These are phyloP conservation scores for Zalaria sp. DNA, from an alignment of 2,329 filamentous ascomycete genomes.

Conservation along the genomic window DNA sequence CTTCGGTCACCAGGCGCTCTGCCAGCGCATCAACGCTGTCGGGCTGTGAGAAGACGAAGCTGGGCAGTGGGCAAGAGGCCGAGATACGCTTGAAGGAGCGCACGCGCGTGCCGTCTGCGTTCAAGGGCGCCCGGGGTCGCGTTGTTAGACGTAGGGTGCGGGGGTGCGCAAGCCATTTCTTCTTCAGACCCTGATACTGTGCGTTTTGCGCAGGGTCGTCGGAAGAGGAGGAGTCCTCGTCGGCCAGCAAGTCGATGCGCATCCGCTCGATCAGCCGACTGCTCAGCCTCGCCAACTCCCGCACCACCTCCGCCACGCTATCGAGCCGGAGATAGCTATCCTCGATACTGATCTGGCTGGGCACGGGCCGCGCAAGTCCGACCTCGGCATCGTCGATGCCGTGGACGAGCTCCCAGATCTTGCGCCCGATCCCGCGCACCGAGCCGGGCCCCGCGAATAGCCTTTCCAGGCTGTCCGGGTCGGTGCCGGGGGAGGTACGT, in stretches of 20 bases:
- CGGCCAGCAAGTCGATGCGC: constrained; percentile 57
- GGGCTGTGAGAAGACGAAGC: constrained; percentile 54
- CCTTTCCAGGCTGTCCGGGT: constrained; percentile 49
- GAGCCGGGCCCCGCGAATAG: constrained; percentile 57
- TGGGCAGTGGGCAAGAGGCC: constrained; percentile 58
- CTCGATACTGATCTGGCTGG: constrained; percentile 85
- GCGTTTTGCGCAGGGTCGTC: neutral
- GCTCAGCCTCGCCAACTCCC: constrained; percentile 55
- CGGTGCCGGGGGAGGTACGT: constrained; percentile 48
- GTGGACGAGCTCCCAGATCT: constrained; percentile 66
- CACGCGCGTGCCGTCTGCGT: constrained; percentile 38
- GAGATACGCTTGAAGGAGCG: constrained; percentile 58
- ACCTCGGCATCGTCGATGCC: constrained; percentile 68
- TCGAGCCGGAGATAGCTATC: constrained; percentile 72
- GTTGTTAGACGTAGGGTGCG: constrained; percentile 71
- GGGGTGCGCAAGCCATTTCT: constrained; percentile 64
- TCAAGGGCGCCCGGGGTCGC: constrained; percentile 43
- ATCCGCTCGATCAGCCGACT: constrained; percentile 63
- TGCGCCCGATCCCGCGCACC: constrained; percentile 55
- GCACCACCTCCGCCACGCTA: constrained; percentile 46
- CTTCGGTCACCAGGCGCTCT: constrained; percentile 54
- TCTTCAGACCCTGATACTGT: constrained; percentile 5
- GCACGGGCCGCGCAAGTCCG: constrained; percentile 53
- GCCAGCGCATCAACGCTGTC: constrained; percentile 46
- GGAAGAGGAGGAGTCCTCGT: constrained; percentile 36